Percentiles rank a stretch among this genome's conserved stretches.
These are phyloP conservation scores for Cryptococcus jaspeensis DNA, from an alignment of 1,284 basidiomycete species.

Conservation along the genomic window DNA sequence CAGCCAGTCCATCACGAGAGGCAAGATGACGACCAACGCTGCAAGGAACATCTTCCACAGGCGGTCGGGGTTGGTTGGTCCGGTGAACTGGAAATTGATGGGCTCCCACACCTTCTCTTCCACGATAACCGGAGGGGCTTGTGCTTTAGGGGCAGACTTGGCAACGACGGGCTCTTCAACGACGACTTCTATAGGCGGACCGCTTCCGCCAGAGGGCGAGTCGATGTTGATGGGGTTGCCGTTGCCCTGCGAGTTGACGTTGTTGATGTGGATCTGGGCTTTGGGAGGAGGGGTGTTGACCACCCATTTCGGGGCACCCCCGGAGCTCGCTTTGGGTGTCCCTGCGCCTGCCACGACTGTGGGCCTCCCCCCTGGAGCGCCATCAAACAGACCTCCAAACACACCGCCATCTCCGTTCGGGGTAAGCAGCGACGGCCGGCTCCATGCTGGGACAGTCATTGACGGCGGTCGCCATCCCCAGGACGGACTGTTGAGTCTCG, in stretches of 20 bases:
- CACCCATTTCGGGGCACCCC: background rate
- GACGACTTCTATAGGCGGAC: background rate
- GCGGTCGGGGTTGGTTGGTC: slow-evolving; percentile 25
- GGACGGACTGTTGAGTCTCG: too few species aligned
- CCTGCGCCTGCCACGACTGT: too few species aligned
- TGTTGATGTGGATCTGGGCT: slow-evolving; percentile 25
- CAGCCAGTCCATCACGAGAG: slow-evolving; percentile 24
- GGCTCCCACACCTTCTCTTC: slow-evolving; percentile 18
- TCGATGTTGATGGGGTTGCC: slow-evolving; percentile 17
- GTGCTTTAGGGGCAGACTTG: background rate
- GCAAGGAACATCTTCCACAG: slow-evolving; percentile 24
- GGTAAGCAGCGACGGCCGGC: background rate
- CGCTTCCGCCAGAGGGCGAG: background rate
- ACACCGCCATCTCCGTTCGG: background rate
- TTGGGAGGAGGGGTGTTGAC: slow-evolving; percentile 8
- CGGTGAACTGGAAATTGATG: slow-evolving; percentile 19
- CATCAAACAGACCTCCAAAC: slow-evolving; percentile 3
- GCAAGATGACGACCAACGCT: slow-evolving; percentile 13
- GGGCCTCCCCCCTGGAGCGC: too few species aligned
- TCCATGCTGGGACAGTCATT: background rate
- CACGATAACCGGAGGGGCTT: slow-evolving; percentile 7
- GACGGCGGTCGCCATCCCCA: too few species aligned
- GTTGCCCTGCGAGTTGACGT: slow-evolving; percentile 26
- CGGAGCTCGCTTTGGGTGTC: background rate
- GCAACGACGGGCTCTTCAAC: slow-evolving; percentile 5